These are phyloP conservation scores for Suillus lakei DNA, from an alignment of 768 basidiomycete genomes.

Conservation along the genomic window DNA sequence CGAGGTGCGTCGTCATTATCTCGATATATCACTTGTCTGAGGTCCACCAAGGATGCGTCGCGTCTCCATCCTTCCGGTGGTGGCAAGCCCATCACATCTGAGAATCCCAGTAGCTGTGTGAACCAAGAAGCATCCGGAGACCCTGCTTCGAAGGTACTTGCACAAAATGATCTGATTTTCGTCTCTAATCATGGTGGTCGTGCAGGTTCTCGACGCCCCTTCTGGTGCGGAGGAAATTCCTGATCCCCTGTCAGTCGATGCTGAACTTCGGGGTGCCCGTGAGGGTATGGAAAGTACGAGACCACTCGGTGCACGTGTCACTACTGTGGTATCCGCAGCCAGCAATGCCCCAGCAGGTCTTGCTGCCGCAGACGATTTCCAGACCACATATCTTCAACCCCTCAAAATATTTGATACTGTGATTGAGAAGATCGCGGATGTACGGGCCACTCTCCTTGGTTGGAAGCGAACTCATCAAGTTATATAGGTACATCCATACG, in stretches of 20 bases:
- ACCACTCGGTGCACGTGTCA: not conserved
- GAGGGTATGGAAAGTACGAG: not conserved
- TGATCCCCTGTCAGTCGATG: not conserved
- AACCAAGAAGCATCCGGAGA: not conserved
- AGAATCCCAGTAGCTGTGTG: not conserved
- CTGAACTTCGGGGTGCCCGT: not conserved
- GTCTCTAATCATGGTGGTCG: not conserved
- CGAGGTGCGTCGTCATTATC: not conserved
- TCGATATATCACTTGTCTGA: not conserved
- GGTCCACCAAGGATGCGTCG: not conserved
- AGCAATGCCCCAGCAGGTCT: not conserved
- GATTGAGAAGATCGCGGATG: not conserved
- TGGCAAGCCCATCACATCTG: not conserved
- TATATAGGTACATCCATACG: constrained; percentile 11
- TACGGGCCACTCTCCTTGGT: not conserved
- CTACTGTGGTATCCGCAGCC: not conserved
- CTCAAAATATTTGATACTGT: constrained; percentile 3
- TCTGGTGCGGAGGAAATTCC: not conserved
- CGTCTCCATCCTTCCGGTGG: not conserved
- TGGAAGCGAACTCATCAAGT: not conserved
- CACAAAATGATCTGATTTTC: not conserved
- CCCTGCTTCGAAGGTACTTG: not conserved
- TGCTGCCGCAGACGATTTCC: not conserved
- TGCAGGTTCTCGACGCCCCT: not conserved
- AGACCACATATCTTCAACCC: constrained; percentile 6